These are phyloP conservation scores for Przewalskia tangutica DNA, from an alignment of 257 asterid species.

Conservation along the genomic window DNA sequence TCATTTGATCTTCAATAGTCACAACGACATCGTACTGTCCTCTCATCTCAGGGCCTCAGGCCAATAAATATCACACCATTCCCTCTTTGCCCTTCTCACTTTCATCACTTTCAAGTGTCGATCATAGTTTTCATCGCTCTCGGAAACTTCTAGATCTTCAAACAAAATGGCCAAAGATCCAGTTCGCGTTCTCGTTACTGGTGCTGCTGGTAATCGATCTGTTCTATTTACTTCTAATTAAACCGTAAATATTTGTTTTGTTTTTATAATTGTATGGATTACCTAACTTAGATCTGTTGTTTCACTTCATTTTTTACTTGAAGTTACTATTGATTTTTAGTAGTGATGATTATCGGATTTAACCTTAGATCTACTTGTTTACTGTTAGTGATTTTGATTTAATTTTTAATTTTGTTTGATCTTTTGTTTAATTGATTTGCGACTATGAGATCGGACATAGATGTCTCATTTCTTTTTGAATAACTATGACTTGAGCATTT, in stretches of 20 bases:
- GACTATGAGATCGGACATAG: not conserved
- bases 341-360: not conserved
- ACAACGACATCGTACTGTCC: not conserved
- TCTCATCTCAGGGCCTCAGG: not conserved
- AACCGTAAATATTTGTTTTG: not conserved
- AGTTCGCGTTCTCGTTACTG: slow-evolving; percentile 78
- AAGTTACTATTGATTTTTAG: not conserved
- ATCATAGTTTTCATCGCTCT: not conserved
- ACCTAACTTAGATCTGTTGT: not conserved
- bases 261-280: not conserved
- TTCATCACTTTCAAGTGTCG: not conserved
- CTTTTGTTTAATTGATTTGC: not conserved
- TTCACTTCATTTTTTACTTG: not conserved
- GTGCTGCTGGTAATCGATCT: slow-evolving; percentile 57
- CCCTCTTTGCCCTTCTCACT: not conserved
- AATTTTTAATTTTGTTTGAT: not conserved
- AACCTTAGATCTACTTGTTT: not conserved
- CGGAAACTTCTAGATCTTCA: not conserved
- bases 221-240: not conserved
- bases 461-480: not conserved
- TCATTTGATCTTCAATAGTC: not conserved
- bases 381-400: not conserved
- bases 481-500: too few relatives aligned
- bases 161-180: slow-evolving; percentile 63
- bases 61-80: not conserved